Evolutionary conservation across 805 yeast species (phyloP).

Genomic region (Sugiyamaella lignohabitans): DNA sequence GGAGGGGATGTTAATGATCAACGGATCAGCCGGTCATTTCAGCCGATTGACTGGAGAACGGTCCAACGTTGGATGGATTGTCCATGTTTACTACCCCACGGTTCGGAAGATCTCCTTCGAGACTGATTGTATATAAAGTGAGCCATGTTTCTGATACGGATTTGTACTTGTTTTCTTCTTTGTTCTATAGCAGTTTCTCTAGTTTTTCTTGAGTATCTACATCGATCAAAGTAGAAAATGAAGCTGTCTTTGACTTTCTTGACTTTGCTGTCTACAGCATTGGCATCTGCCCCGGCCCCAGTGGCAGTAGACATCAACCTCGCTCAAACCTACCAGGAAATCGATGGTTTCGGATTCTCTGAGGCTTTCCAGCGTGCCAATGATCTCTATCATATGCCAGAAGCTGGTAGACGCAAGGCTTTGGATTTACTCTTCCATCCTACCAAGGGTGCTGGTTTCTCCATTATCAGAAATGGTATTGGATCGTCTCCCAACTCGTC

Average conservation of each 20-base stretch:
- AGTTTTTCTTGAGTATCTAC: no score
- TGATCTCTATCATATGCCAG: not conserved
- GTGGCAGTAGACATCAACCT: not conserved
- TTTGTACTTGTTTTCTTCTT: not conserved
- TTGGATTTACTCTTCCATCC: slow-evolving; percentile 2
- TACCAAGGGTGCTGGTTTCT: slow-evolving; percentile 4
- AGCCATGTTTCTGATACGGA: no score
- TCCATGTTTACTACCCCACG: not conserved
- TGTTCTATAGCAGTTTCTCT: no score
- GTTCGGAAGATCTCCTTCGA: not conserved
- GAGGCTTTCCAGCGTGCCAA: slow-evolving; percentile 7
- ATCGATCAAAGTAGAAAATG: not conserved
- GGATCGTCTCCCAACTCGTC: slow-evolving; percentile 2
- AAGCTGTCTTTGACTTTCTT: not conserved
- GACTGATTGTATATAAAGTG: not conserved
- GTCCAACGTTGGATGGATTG: no score
- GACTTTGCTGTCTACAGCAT: not conserved
- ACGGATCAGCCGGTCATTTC: not conserved
- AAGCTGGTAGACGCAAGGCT: not conserved
- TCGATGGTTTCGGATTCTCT: slow-evolving; percentile 5
- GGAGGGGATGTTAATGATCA: not conserved
- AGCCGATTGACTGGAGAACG: no score
- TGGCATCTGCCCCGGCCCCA: not conserved
- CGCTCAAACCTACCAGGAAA: not conserved
- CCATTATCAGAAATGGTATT: slow-evolving; percentile 3